phyloP scores from a whole-genome alignment of 495 filamentous ascomycete species.

The Tuber borchii region DNA sequence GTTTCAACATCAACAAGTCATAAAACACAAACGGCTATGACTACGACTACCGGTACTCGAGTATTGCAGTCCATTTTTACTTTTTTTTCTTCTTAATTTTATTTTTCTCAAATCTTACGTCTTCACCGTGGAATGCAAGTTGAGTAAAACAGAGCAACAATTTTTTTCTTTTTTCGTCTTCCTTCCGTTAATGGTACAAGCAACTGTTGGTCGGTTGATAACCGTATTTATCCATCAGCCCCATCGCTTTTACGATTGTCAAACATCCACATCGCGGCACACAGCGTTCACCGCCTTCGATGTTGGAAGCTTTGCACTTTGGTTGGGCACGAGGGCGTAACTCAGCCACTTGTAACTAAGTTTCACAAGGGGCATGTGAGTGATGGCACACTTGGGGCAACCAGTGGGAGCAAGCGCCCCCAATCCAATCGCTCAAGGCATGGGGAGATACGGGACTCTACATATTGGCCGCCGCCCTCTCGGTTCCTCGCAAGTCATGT shows the following conservation, averaged over 20 bases:
- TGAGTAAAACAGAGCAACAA: background rate
- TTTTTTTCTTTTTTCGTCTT: background rate
- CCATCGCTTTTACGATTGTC: background rate
- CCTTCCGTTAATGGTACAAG: background rate
- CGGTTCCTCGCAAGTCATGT: slow-evolving; percentile 27
- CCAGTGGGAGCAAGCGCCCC: background rate
- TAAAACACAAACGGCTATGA: background rate
- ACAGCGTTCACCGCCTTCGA: background rate
- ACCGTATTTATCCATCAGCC: background rate
- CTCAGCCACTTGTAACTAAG: background rate
- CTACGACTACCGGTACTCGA: background rate
- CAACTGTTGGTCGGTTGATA: background rate
- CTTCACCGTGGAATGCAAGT: background rate
- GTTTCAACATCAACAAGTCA: background rate
- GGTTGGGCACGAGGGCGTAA: background rate
- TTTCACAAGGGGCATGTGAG: slow-evolving; percentile 20
- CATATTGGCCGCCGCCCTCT: background rate
- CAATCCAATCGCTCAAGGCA: slow-evolving; percentile 19
- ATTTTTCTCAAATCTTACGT: background rate
- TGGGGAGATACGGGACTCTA: slow-evolving; percentile 17
- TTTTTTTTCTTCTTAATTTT: background rate
- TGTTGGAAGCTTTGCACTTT: background rate
- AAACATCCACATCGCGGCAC: background rate
- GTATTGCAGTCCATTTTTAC: background rate
- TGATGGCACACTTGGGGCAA: slow-evolving; percentile 26